A percentile compares a stretch with the other conserved stretches of the same genome.
These are phyloP conservation scores for Alternaria brassicae DNA, from an alignment of 2,329 filamentous ascomycete genomes.

Conservation along the genomic window DNA sequence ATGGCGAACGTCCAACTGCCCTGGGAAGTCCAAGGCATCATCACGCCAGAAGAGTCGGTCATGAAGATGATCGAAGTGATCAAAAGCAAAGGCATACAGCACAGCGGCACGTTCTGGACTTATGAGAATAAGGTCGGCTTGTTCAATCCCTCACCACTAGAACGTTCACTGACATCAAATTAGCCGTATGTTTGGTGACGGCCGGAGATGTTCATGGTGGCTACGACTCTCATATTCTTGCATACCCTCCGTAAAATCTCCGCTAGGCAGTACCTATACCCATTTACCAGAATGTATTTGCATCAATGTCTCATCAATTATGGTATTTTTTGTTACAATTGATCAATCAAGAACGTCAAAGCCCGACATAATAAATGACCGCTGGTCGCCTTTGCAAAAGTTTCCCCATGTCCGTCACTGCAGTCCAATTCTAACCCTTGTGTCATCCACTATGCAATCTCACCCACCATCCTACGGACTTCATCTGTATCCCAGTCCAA, in stretches of 20 bases:
- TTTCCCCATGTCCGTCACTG: neutral
- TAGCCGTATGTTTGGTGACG: slow-evolving; percentile 44
- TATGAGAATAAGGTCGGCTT: slow-evolving; percentile 59
- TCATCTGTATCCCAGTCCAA: slow-evolving; percentile 37
- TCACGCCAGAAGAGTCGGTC: slow-evolving; percentile 60
- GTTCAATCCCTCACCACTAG: too few relatives aligned
- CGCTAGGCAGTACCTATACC: slow-evolving; percentile 27
- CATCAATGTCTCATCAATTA: neutral
- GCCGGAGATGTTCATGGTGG: neutral
- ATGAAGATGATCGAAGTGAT: slow-evolving; percentile 60
- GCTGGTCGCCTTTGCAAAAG: neutral
- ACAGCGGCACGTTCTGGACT: slow-evolving; percentile 65
- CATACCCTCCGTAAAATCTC: slow-evolving; percentile 8
- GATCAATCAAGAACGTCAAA: neutral
- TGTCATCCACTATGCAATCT: slow-evolving; percentile 18
- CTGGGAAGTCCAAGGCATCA: slow-evolving; percentile 62
- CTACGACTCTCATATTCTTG: neutral
- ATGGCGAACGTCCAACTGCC: slow-evolving; percentile 61
- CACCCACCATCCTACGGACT: slow-evolving; percentile 30
- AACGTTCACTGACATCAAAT: slow-evolving; percentile 4
- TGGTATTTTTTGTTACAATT: neutral
- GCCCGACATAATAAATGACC: neutral
- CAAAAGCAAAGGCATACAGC: slow-evolving; percentile 55
- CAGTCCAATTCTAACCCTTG: neutral
- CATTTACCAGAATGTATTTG: slow-evolving; percentile 22